Evolutionary conservation across 352 stramenopile genomes (phyloP), one percentile per base, ranked within the genome.

Genomic region (Pilasporangium apinafurcum): DNA sequence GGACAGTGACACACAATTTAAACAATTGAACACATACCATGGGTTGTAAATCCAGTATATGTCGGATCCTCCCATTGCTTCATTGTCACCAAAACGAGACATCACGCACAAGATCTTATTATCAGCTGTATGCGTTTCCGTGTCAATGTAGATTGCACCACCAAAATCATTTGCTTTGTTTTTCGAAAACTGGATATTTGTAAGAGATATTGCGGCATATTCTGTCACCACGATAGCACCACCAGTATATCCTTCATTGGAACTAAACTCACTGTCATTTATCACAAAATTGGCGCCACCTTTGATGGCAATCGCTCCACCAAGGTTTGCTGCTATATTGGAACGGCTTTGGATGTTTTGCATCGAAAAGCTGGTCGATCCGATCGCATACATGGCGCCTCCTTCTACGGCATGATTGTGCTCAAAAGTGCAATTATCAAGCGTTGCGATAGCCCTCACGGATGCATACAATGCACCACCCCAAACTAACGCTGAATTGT

Each of bases 41-140:
- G 55, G 27, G 28, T 70, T 64, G 31, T 68, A 86, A 0, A 79
- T 57, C 73, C 77, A 89, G 34, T 79, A 86, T 22, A 84, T 61
- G 10, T 89, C 77, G 0, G 18, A 4, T 1, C 73, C 77, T 4
- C 61, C 59, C 1, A 46, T 17, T 0, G 77, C 77, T 1, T 29
- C 30, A 42, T 89, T 86, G n/a, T 40, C 35, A 5, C 20, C 32
- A 33, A 80, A 77, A 1, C 14, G 18, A 5, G 52, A 44, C 1
- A 9, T 22, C 14, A 37, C 32, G 42, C 50, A 66, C 14, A 25
- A 13, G 10, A 53, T 45, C 4, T 30, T 20, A 7, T 51, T 47
- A 29, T 43, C 47, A 2, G 44, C 22, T 0, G 17, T 24, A 22
- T 43, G n/a, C 16, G 35, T 50, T 17, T 56, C 14, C 16, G 68